Evolutionary conservation across 768 basidiomycete genomes (phyloP).

Genomic region (Naganishia onofrii): DNA sequence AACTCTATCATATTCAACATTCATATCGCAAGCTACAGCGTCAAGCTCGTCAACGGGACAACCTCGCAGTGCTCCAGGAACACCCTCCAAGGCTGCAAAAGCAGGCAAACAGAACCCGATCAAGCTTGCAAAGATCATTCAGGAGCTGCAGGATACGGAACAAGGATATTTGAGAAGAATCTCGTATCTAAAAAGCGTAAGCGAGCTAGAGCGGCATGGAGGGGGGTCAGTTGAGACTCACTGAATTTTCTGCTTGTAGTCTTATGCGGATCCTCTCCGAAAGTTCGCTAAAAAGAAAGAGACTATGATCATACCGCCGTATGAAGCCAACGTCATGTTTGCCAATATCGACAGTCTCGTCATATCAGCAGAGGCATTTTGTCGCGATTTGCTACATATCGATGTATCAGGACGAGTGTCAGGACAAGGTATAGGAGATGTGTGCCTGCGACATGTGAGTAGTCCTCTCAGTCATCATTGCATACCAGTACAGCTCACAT

Average conservation of each 20-base stretch:
- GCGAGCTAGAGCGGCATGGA: slow-evolving; percentile 17
- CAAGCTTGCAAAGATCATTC: slow-evolving; percentile 61
- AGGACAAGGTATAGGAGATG: slow-evolving; percentile 71
- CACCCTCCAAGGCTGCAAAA: slow-evolving; percentile 61
- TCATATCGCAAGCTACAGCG: slow-evolving; percentile 32
- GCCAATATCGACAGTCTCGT: slow-evolving; percentile 88
- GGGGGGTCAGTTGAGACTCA: neutral
- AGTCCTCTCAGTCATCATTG: neutral
- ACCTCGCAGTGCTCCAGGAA: slow-evolving; percentile 53
- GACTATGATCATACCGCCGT: slow-evolving; percentile 79
- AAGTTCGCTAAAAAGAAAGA: slow-evolving; percentile 78
- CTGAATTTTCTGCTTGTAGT: slow-evolving; percentile 45
- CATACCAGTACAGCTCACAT: neutral
- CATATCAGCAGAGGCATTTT: slow-evolving; percentile 82
- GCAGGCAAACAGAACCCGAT: slow-evolving; percentile 34
- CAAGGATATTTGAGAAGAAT: slow-evolving; percentile 81
- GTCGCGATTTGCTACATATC: slow-evolving; percentile 79
- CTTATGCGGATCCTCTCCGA: slow-evolving; percentile 88
- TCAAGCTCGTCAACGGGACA: neutral
- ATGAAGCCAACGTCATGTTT: slow-evolving; percentile 89
- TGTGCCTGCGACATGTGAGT: slow-evolving; percentile 69
- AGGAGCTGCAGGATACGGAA: slow-evolving; percentile 85
- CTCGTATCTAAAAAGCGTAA: slow-evolving; percentile 67
- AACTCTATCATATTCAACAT: slow-evolving; percentile 34
- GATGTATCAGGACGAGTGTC: slow-evolving; percentile 60